Evolutionary conservation across 805 yeast genomes (phyloP).

Genomic region (Kodamaea hsintzibuensis): DNA sequence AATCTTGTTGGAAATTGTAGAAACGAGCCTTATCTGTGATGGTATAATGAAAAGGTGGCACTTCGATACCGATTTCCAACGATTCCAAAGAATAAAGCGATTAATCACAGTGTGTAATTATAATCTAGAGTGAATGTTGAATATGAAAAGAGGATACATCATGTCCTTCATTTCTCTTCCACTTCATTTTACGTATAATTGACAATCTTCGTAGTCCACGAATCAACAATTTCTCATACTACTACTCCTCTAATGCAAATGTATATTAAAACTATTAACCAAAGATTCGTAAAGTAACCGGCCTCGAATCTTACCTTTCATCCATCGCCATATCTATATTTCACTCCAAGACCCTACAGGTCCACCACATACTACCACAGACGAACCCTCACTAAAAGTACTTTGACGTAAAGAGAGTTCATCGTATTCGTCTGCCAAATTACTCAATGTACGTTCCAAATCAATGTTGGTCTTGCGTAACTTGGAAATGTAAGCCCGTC

Average conservation of each 20-base stretch:
- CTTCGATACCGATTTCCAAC: not conserved
- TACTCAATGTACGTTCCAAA: not conserved
- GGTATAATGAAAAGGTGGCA: not conserved
- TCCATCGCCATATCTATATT: not conserved
- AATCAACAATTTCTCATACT: not conserved
- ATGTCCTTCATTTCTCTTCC: too few species aligned
- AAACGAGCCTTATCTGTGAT: not conserved
- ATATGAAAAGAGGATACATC: too few species aligned
- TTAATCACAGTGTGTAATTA: too few species aligned
- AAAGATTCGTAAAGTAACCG: not conserved
- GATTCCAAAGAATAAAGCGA: too few species aligned
- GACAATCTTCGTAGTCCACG: too few species aligned
- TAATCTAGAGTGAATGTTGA: too few species aligned
- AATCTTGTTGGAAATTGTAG: not conserved
- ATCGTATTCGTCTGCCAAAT: slow-evolving; percentile 4
- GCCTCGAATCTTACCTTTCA: not conserved
- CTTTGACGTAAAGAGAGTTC: slow-evolving; percentile 6
- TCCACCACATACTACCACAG: slow-evolving; percentile 23
- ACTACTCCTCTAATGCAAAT: not conserved
- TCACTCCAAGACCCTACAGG: slow-evolving; percentile 5
- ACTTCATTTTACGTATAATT: too few species aligned
- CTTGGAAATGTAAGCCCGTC: not conserved
- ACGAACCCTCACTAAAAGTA: slow-evolving; percentile 16
- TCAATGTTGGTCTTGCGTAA: not conserved
- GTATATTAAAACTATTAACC: not conserved